These are phyloP conservation scores for Penicillium longicatenatum DNA, from an alignment of 495 filamentous ascomycete genomes.

Conservation along the genomic window DNA sequence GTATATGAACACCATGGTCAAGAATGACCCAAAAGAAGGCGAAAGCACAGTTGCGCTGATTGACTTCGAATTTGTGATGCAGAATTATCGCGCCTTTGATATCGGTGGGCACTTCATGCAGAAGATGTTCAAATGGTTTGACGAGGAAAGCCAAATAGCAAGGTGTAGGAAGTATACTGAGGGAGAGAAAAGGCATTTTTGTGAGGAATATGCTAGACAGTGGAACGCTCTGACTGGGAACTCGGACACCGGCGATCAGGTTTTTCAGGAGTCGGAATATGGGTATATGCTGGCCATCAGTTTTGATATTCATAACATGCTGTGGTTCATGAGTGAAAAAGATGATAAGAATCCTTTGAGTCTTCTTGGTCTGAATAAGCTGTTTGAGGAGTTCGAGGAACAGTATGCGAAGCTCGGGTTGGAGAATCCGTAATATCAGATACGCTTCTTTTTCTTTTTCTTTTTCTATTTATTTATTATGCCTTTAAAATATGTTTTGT, in stretches of 20 bases:
- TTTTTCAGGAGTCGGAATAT: constrained; percentile 32
- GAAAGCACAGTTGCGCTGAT: constrained; percentile 31
- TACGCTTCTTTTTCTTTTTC: too few relatives aligned
- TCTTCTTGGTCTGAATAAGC: constrained; percentile 29
- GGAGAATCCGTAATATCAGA: not conserved
- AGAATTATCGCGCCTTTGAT: constrained; percentile 35
- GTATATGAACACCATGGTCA: constrained; percentile 35
- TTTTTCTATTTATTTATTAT: too few relatives aligned
- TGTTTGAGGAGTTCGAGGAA: constrained; percentile 31
- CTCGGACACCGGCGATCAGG: constrained; percentile 31
- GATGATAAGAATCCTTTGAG: constrained; percentile 29
- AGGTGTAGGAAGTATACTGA: constrained; percentile 30
- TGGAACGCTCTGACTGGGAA: constrained; percentile 33
- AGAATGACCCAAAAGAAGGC: constrained; percentile 23
- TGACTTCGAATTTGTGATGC: constrained; percentile 36
- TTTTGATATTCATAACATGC: constrained; percentile 37
- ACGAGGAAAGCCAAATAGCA: constrained; percentile 31
- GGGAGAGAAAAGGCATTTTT: constrained; percentile 35
- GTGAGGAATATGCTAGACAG: constrained; percentile 29
- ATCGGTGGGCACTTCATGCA: constrained; percentile 41
- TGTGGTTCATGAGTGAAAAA: constrained; percentile 29
- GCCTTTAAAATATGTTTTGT: too few relatives aligned
- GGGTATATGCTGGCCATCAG: constrained; percentile 33
- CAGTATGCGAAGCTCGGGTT: constrained; percentile 24
- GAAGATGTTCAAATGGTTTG: constrained; percentile 40